phyloP scores from a whole-genome alignment of 2,329 filamentous ascomycete species.

The Beauveria caledonica region DNA sequence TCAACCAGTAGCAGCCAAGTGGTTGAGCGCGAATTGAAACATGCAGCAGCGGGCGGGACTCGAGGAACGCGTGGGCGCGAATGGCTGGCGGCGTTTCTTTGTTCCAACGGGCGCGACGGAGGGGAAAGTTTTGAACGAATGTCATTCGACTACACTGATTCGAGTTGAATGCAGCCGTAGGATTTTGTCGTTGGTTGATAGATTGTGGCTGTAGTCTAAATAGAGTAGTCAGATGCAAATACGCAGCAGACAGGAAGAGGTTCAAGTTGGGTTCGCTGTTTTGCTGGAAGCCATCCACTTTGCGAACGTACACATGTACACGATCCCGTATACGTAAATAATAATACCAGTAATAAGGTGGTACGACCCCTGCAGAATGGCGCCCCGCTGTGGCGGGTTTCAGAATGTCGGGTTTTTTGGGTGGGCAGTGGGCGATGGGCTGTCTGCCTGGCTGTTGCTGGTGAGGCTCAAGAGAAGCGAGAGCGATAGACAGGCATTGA shows the following conservation, averaged over 20 bases:
- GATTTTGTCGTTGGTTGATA: too few relatives aligned
- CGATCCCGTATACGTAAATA: too few relatives aligned
- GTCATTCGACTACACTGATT: too few relatives aligned
- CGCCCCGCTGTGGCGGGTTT: constrained; percentile 11
- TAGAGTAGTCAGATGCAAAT: too few relatives aligned
- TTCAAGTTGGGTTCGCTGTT: too few relatives aligned
- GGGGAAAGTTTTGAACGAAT: too few relatives aligned
- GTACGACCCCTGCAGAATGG: background rate
- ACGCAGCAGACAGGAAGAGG: too few relatives aligned
- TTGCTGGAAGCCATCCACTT: too few relatives aligned
- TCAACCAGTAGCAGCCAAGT: background rate
- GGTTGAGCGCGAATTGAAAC: background rate
- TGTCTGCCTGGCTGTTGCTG: background rate
- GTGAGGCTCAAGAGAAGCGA: background rate
- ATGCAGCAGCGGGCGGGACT: background rate
- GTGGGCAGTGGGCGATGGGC: background rate
- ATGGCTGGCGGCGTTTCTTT: background rate
- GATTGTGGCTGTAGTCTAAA: too few relatives aligned
- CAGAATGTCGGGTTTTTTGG: background rate
- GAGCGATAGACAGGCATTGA: background rate
- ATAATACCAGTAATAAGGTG: too few relatives aligned
- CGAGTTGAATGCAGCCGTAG: too few relatives aligned
- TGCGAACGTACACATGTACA: too few relatives aligned
- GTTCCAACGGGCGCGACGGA: background rate
- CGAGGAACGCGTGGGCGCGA: background rate